Evolutionary conservation across 306 rosid genomes (phyloP), one percentile per base, ranked within the genome.

Genomic region (Acacia crassicarpa): DNA sequence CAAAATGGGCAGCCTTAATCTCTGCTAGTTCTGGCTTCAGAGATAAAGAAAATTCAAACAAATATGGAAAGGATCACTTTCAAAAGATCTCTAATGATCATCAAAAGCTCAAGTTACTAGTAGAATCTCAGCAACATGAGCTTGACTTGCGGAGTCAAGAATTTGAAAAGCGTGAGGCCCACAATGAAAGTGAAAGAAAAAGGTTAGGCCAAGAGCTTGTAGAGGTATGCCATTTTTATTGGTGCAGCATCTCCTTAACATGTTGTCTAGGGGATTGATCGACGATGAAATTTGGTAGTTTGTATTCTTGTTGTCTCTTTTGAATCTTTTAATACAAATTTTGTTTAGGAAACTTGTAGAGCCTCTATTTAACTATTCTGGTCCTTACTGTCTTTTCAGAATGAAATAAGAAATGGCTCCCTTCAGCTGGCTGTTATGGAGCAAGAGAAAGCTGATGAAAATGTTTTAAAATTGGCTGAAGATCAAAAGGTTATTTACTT

Each of bases 31-130:
- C 83, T 80, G 80, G 72, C 58, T 45, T 78, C 87, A 95, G 99
- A 92, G 80, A 89, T 93, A n/a, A n/a, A n/a, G 90, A 93, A 91
- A 81, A 86, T 89, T 30, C 97, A 95, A 77, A 63, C 87, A 54
- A 94, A n/a, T n/a, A 98, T 84, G 95, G 97, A 16, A 85, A 87
- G 76, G 97, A 95, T 83, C 95, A 95, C 87, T 86, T 88, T 81
- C 92, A 92, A 91, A 92, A 89, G 87, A 90, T 93, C 74, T 91
- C 90, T 76, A 84, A 83, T 59, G 96, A 91, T 82, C 98, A 92
- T 59, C 30, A 27, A 27, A 27, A 27, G 30, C 30, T 27, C 30
- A 27, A 27, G 30, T 27, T 27, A 27, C 30, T 91, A 85, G 83
- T 95, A 79, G 98, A 95, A 85, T 87, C 91, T 87, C 97, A 93